Evolutionary conservation across 2,329 filamentous ascomycete species (phyloP), one percentile per base, ranked within the genome.

Genomic region (Pseudocercospora fijiensis): DNA sequence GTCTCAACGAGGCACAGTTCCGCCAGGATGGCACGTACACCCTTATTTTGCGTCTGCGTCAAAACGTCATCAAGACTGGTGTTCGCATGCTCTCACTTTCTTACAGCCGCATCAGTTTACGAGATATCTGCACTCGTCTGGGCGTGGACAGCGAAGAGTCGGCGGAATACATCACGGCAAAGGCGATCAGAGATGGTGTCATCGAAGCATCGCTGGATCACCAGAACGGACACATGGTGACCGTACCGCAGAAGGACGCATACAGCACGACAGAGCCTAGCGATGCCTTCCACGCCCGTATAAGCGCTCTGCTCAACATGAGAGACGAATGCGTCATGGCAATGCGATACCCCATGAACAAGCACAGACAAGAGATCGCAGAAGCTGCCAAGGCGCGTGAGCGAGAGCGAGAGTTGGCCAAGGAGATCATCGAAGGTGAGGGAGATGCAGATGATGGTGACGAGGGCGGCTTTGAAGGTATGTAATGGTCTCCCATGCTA

Each of bases 301-400:
- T 99, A 72, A 86, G 88, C 70, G 95, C 95, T 49, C 96, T 95
- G 78, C 84, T 99, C 72, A 87, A 89, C 62, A 85, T 99, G 67
- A 93, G 98, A 75, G 95, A 99, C 73, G 95, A 99, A 82, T 98
- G 94, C 75, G 93, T 99, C 74, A 98, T 96, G 90, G 94, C 95
- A 26, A 99, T 99, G 95, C 88, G 95, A 61, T 99, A 98, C 80
- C 95, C 95, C 2, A 98, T 98, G 94, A 97, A 99, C 82, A 95
- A 98, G 79, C 95, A 99, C 80, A 88, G 95, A 18, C 84, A 98
- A 61, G 95, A 99, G 80, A 85, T 99, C 61, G 98, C 97, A 86
- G 98, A 96, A 73, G 95, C 95, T 0, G 94, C 98, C 78, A 96
- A 99, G 80, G 95, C 95, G n/a, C 86, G 95, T 57, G 95, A 99